These are phyloP conservation scores for Vicia faba DNA, from an alignment of 306 rosid species.

Conservation along the genomic window DNA sequence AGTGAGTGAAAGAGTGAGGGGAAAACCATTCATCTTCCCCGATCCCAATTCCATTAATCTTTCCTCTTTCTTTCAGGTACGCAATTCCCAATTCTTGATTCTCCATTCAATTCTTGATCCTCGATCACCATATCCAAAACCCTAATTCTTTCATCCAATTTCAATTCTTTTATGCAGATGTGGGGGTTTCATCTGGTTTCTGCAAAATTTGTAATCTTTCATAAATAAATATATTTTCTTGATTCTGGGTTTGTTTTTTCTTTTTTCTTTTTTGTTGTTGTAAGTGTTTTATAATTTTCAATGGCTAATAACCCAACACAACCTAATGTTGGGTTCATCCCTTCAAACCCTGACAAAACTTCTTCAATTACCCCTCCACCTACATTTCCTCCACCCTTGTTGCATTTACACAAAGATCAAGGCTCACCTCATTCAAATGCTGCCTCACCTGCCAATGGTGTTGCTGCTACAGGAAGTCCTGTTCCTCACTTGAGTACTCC, in stretches of 20 bases:
- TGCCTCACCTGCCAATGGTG: slow-evolving; percentile 67
- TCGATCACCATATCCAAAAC: slow-evolving; percentile 43
- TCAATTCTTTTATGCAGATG: slow-evolving; percentile 2
- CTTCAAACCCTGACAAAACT: slow-evolving; percentile 51
- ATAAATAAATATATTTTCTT: too few species aligned
- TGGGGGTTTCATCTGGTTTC: slow-evolving; percentile 41
- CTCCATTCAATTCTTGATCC: not conserved
- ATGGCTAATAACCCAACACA: slow-evolving; percentile 73
- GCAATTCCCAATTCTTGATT: not conserved
- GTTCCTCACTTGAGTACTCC: slow-evolving; percentile 90
- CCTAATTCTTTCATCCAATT: slow-evolving; percentile 48
- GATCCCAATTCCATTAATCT: slow-evolving; percentile 26
- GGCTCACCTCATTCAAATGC: slow-evolving; percentile 48
- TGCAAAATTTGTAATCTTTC: not conserved
- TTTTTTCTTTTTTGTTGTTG: not conserved
- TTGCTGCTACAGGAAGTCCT: slow-evolving; percentile 59
- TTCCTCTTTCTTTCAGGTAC: slow-evolving; percentile 52
- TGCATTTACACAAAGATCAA: slow-evolving; percentile 74
- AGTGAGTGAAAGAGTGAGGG: not conserved
- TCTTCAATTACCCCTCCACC: slow-evolving; percentile 48
- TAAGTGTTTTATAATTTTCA: slow-evolving; percentile 29
- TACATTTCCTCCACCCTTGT: slow-evolving; percentile 61
- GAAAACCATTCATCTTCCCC: not conserved
- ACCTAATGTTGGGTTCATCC: slow-evolving; percentile 64
- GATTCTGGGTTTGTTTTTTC: slow-evolving; percentile 35